Base-by-base conservation (phyloP, 2,329 filamentous ascomycete species). In the Penicillium sp. region DNA sequence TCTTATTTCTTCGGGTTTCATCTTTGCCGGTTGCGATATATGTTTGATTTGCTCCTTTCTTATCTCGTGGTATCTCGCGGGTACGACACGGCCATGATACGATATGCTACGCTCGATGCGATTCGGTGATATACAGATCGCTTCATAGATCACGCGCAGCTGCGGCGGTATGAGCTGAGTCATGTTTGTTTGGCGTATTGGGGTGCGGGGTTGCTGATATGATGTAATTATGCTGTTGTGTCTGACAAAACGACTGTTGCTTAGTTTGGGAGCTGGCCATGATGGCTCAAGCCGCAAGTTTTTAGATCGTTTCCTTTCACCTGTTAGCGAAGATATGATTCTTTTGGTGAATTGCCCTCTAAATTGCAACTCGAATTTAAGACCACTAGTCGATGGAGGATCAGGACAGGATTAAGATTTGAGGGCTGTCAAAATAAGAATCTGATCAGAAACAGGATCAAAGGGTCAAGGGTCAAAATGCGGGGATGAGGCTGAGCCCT, bases 71-170 rank as follows among this genome's bases (percentile, higher is more conserved):
- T 64, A 64, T 63, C 64, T 71, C 69, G 69, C 69, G 61, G 69
- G 69, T 67, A 65, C 68, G 68, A 68, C 64, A 63, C 60, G 62
- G 52, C 67, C 68, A 67, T 62, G 60, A 60, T 58, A 60, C 56
- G 66, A 56, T 44, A 56, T 48, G 19, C 29, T 52, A 15, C 11
- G 35, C 11, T 35, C 35, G 56, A 49, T 60, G 56, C 62, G 58
- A 49, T 19, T 56, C 50, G 46, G 11, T 30, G n/a, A 41, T 41
- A 41, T 41, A 15, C 35, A 41, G 9, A 41, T 41, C 35, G 35
- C 47, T 19, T 58, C 47, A 44, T 53, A 53, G 57, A 59, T 21
- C 26, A 53, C 26, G 26, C 26, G 26, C 26, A 47, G 35, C 57
- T 26, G 44, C 59, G 31, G 57, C 38, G 57, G 47, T 30, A 35